These are phyloP conservation scores for Dothistroma pini DNA, from an alignment of 2,329 filamentous ascomycete species.

Conservation along the genomic window DNA sequence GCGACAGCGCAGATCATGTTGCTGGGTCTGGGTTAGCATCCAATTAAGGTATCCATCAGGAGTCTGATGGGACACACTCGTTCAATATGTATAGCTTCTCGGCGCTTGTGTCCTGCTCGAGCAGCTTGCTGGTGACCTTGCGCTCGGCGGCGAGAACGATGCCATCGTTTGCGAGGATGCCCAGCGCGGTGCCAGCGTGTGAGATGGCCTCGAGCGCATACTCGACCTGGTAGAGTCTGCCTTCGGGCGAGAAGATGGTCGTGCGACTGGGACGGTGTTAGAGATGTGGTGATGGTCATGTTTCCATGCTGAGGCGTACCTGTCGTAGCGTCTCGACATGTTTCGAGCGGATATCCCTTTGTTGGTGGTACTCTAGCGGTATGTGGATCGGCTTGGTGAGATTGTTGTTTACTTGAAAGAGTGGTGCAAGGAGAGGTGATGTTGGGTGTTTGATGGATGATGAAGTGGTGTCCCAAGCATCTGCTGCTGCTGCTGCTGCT, in stretches of 20 bases:
- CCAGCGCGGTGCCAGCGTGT: conserved; percentile 93
- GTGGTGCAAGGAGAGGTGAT: not conserved
- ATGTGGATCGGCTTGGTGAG: not conserved
- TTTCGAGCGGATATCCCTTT: conserved; percentile 2
- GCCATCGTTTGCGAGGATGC: conserved; percentile 95
- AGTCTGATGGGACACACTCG: conserved; percentile 60
- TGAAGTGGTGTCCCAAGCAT: not conserved
- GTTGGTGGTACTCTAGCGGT: not conserved
- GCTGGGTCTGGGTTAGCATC: conserved; percentile 48
- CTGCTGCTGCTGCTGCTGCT: conserved; percentile 5
- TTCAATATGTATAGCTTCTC: conserved; percentile 99
- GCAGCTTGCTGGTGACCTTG: conserved; percentile 97
- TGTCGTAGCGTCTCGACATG: conserved; percentile 37
- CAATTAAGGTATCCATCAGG: not conserved
- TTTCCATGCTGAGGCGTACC: conserved; percentile 13
- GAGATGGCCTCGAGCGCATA: conserved; percentile 99
- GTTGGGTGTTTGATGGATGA: conserved; percentile 1
- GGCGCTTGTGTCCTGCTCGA: conserved; percentile 98
- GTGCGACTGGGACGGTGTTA: conserved; percentile 47
- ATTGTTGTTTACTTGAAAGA: not conserved
- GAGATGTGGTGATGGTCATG: conserved; percentile 8
- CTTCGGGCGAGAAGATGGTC: conserved; percentile 99
- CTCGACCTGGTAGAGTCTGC: conserved; percentile 97
- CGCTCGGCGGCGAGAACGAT: conserved; percentile 97
- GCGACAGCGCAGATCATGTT: conserved; percentile 99